A percentile compares a stretch with the other conserved stretches of the same genome.
Evolutionary conservation across 2,329 filamentous ascomycete genomes (phyloP).

Genomic region (Macrophomina tecta): DNA sequence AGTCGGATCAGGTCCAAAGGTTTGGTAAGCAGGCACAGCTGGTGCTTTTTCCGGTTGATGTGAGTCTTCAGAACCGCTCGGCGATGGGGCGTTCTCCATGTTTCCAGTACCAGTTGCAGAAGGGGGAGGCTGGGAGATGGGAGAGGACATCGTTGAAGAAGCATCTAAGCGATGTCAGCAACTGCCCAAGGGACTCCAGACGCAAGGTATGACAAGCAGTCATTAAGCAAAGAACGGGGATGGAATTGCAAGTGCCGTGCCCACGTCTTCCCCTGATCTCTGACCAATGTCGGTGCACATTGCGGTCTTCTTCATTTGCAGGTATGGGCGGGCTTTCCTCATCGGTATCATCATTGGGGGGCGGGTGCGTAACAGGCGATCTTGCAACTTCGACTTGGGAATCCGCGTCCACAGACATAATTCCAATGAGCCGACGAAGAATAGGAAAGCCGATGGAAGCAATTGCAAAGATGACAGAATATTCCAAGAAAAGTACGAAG

Average conservation of each 20-base stretch:
- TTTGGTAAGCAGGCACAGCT: conserved; percentile 75
- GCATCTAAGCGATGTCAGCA: conserved; percentile 36
- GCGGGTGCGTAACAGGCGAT: too few relatives aligned
- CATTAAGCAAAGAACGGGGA: not conserved
- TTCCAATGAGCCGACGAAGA: too few relatives aligned
- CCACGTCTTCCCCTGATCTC: too few relatives aligned
- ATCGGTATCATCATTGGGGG: too few relatives aligned
- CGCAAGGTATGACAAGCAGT: not conserved
- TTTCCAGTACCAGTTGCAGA: conserved; percentile 59
- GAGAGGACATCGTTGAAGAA: conserved; percentile 48
- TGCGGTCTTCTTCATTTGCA: too few relatives aligned
- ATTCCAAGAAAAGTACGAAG: not conserved
- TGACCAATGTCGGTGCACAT: too few relatives aligned
- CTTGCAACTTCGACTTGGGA: too few relatives aligned
- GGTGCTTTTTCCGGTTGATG: conserved; percentile 66
- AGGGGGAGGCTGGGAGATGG: conserved; percentile 51
- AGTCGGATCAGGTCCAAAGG: conserved; percentile 89
- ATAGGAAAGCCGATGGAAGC: too few relatives aligned
- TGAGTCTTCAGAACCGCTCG: conserved; percentile 59
- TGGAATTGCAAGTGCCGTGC: not conserved
- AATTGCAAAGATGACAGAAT: not conserved
- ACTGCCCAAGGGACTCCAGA: not conserved
- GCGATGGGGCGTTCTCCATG: conserved; percentile 69
- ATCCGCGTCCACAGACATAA: too few relatives aligned
- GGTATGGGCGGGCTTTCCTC: too few relatives aligned